Evolutionary conservation across 345 rosid species (phyloP).

Genomic region (Lagerstroemia speciosa): DNA sequence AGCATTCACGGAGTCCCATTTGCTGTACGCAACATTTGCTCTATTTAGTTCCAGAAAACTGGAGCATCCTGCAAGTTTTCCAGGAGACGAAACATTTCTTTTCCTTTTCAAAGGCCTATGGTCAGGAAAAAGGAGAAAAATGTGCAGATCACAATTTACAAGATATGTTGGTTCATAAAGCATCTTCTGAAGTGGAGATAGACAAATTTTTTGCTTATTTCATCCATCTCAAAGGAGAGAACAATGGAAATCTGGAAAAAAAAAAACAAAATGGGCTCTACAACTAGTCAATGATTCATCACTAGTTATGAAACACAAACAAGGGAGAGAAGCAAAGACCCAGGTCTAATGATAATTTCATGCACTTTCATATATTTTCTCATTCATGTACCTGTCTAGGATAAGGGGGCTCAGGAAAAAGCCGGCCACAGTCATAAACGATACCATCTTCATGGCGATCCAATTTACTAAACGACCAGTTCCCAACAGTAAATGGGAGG

Average conservation of each 20-base stretch:
- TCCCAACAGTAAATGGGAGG: conserved; percentile 70
- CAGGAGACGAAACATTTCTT: neutral
- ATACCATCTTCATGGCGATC: conserved; percentile 86
- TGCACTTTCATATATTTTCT: neutral
- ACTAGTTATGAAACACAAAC: neutral
- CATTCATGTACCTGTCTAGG: conserved; percentile 70
- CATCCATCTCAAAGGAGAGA: neutral
- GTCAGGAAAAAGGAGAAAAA: neutral
- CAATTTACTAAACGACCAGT: conserved; percentile 93
- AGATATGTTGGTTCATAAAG: neutral
- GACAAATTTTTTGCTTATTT: neutral
- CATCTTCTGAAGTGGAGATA: neutral
- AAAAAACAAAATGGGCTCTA: neutral
- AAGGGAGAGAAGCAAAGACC: neutral
- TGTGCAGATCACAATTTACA: neutral
- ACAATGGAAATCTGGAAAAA: neutral
- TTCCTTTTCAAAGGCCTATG: neutral
- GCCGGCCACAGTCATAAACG: conserved; percentile 73
- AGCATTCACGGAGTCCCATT: neutral
- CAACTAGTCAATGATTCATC: neutral
- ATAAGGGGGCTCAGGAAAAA: conserved; percentile 95
- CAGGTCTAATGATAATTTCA: neutral
- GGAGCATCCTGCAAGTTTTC: neutral
- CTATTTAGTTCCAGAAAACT: neutral
- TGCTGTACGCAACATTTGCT: neutral